phyloP scores from a whole-genome alignment of 768 basidiomycete genomes.

The Collybiopsis luxurians region DNA sequence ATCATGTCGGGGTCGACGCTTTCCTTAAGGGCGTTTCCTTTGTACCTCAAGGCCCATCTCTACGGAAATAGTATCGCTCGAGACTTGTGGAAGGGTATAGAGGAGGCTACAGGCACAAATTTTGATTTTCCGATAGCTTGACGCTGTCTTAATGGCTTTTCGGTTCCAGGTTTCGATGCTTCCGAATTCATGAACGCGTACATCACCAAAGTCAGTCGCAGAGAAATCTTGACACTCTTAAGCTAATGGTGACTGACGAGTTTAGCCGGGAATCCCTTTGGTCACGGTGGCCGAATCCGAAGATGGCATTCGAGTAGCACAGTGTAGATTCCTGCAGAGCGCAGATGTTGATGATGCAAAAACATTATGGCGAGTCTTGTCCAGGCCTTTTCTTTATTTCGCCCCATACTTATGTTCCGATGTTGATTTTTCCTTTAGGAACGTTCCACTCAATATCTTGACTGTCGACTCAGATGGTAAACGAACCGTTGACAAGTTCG shows the following conservation, averaged over 20 bases:
- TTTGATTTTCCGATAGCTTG: background rate
- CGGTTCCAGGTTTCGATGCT: conserved; percentile 54
- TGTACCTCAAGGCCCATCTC: conserved; percentile 86
- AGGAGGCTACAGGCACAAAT: conserved; percentile 57
- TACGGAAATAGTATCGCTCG: conserved; percentile 83
- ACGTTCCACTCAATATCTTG: conserved; percentile 74
- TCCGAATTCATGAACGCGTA: conserved; percentile 86
- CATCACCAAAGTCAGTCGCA: conserved; percentile 71
- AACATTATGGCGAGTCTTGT: conserved; percentile 83
- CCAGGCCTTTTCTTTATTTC: background rate
- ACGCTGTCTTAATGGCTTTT: background rate
- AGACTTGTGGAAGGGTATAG: conserved; percentile 87
- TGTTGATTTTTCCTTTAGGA: conserved; percentile 45
- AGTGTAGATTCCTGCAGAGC: conserved; percentile 90
- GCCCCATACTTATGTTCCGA: background rate
- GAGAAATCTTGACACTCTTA: background rate
- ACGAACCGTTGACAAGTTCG: conserved; percentile 52
- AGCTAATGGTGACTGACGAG: background rate
- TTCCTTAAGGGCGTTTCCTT: conserved; percentile 88
- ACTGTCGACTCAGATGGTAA: conserved; percentile 61
- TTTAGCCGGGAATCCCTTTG: conserved; percentile 86
- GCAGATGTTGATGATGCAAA: conserved; percentile 82
- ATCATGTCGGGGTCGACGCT: conserved; percentile 82
- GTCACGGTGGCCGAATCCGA: conserved; percentile 78
- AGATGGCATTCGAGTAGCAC: conserved; percentile 73